Base-by-base conservation (phyloP, 2,329 filamentous ascomycete genomes). In the Knufia fluminis region DNA sequence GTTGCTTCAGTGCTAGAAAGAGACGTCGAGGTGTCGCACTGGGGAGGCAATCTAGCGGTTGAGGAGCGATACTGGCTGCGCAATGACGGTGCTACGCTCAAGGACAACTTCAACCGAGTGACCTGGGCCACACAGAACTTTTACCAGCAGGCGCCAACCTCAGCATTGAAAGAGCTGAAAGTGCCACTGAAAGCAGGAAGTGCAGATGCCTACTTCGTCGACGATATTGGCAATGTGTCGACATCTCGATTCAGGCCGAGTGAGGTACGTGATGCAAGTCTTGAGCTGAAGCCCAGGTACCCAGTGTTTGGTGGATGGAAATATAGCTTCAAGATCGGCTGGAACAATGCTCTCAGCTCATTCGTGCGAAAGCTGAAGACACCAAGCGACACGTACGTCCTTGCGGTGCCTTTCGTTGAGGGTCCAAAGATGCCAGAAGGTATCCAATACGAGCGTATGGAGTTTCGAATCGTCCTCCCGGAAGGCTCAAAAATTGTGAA, bases 251-350 rank as follows among this genome's bases (percentile, higher is more conserved):
- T 94, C 77, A 79, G 90, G 43, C 69, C 68, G 1, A 80, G 75
- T 58, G 86, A 80, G 64, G 79, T 77, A 64, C 81, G 85, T 19
- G 86, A 91, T 67, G 84, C 86, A n/a, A 72, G 84, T 36, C 77
- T 98, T 23, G 90, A 96, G 68, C 76, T 96, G 55, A 92, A 90
- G 74, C 92, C 92, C 17, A 81, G 92, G 46, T 98, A 94, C 68
- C 92, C 92, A n/a, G 68, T 98, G 20, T 98, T 96, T 61, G 92
- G 92, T 52, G 89, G 87, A 53, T 98, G 92, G 92, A 95, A 94
- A 69, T 97, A 96, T 69, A 92, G 86, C 57, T 98, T 97, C 74
- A 87, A 85, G 52, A 82, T 97, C 50, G 92, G 92, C 58, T 98
- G 92, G 92, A 94, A 97, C 71, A 83, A 86, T 46, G 81, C 94